Evolutionary conservation across 371 early-diverging fungal species (phyloP), one percentile per base, ranked within the genome.

Genomic region (Circinella umbellata): DNA sequence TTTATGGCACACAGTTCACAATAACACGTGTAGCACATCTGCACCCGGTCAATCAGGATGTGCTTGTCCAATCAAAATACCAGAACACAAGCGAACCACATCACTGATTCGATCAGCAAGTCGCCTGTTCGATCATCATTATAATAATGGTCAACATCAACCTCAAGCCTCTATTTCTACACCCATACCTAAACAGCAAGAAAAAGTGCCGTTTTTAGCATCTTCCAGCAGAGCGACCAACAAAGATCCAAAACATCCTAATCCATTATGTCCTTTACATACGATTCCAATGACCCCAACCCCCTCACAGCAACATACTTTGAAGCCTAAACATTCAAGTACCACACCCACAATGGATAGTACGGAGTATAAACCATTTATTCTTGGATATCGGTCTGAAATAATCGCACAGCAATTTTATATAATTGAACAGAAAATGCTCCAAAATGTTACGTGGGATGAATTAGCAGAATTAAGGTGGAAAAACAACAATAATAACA

Each of bases 381-480:
- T 85, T 1, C 71, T 85, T 1, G 71, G 61, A 10, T 79, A 78
- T 66, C 74, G 80, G 17, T 85, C 86, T 11, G 82, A 83, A 54
- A 46, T 76, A 1, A 83, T 83, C 55, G 79, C 83, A n/a, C 83
- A 81, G 38, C 83, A 85, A 38, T 81, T 89, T 54, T 87, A 87
- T 67, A 54, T 86, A 8, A 75, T 89, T 14, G 89, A 89, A 67
- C 78, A 82, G 55, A 72, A 73, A 10, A 86, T 89, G 73, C 69
- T 89, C 8, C 82, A 84, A 51, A 76, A 80, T 27, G 79, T 89
- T 1, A 79, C 80, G 35, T 89, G 89, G 89, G 80, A 84, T 67
- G 89, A 89, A 63, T 68, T 89, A 18, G 72, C 83, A 10, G 89
- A 89, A 67, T 61, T 87, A 27, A 76, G 88, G 36, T 77, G 88